Base-by-base conservation (phyloP, 192 early-diverging fungal species). In the Funneliformis mosseae region DNA sequence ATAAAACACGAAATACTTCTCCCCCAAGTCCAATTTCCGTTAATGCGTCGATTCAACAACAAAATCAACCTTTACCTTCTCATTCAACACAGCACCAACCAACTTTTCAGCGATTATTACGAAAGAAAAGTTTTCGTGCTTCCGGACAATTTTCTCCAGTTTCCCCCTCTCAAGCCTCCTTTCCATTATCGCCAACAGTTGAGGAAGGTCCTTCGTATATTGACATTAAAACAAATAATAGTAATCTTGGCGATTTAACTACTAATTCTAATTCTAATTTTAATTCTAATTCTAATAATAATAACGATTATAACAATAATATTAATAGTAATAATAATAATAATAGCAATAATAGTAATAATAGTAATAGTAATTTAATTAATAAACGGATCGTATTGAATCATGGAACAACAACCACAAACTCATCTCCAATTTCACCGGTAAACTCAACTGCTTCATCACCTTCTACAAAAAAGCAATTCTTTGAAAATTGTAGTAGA, bases 391-490 rank as follows among this genome's bases (percentile, higher is more conserved):
- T n/a, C 10, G 28, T 21, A 43, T 16, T 25, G 48, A 16, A 80
- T 21, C 50, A 55, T 55, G 50, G 18, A 16, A 21, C 16, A 55
- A 33, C 33, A 33, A 3, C 33, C 33, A 33, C 33, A 0, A 55
- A 50, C 18, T 50, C 50, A 21, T 55, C 50, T 55, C 16, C 50
- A 21, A 50, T 16, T 50, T 6, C 18, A 21, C 16, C 50, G 21
- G 18, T 21, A 7, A 55, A 50, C 23, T 46, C 43, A 41, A 71
- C 69, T 6, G 82, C 78, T n/a, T 68, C 85, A 8, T 79, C 85
- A 6, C 81, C 83, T 2, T 86, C 83, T 12, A 75, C 78, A 38
- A 76, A 76, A 67, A 81, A 74, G 25, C 55, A 83, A 14, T 77
- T 82, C 0, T 72, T 82, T 75, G 50, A 55, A 5, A 50, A 16